Base-by-base conservation (phyloP, 1,284 basidiomycete species). In the Microbotryomycetes sp. region DNA sequence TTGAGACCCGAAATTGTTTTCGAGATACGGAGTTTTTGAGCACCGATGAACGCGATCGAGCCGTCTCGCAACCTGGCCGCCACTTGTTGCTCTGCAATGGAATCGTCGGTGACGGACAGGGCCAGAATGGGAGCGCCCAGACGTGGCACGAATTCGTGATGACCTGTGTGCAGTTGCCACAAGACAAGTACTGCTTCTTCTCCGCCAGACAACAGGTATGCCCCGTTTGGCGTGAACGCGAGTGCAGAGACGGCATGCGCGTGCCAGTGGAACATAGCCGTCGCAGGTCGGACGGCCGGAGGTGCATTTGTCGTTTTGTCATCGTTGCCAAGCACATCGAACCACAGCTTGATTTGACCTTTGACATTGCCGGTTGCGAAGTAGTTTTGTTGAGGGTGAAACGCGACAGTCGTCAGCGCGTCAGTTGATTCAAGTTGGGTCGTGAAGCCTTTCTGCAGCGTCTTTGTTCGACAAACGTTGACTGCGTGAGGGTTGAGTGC, bases 141-240 rank as follows among this genome's bases (percentile, higher is more conserved):
- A 54, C 96, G 85, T 32, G 96, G 93, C 4, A 98, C 84, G 73
- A 89, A 98, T 75, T 93, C 90, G 73, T 85, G 85, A 76, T 86
- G 88, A 16, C 88, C 87, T 0, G 86, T 84, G 67, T 89, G 86
- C 45, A 96, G 74, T 72, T 93, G 90, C 96, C 96, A 99, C 59
- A 96, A 86, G 26, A 98, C 94, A 7, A 98, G 78, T 1, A 97
- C 94, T 36, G 89, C 84, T 76, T 98, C 96, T 75, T 97, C 92
- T 49, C 96, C 96, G 68, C 92, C 96, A 58, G 90, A 96, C 52
- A 98, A 78, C 23, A 99, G 79, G 74, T 97, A 93, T 3, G 91
- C 87, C 15, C 96, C 96, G 68, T 93, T 93, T 2, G 86, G 77
- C 0, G 92, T 90, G 76, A 97, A 99, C 0, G 86, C 80, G 28